Percentiles rank a stretch among this genome's conserved stretches.
Evolutionary conservation across 108 stramenopile genomes (phyloP).

Genomic region (Pelagomonas calceolata): DNA sequence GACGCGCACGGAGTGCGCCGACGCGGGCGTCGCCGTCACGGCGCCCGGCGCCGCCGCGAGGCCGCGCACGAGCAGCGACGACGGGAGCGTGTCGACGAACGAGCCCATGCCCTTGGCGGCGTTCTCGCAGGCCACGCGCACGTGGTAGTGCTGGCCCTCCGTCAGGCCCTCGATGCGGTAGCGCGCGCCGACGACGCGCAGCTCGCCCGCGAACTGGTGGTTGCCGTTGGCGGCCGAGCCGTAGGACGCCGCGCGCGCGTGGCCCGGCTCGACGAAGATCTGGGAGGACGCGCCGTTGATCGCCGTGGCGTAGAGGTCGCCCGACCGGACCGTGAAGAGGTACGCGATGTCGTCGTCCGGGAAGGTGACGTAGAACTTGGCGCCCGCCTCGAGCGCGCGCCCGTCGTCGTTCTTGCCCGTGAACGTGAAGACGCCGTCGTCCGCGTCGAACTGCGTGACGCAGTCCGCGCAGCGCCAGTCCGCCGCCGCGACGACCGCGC

Average conservation of each 20-base stretch:
- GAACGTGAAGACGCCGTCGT: constrained; percentile 31
- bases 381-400: neutral
- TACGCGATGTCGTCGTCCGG: constrained; percentile 30
- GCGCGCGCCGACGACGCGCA: constrained; percentile 29
- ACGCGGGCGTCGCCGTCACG: neutral
- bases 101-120: constrained; percentile 32
- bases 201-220: constrained; percentile 11
- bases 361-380: constrained; percentile 21
- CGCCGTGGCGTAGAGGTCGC: constrained; percentile 2
- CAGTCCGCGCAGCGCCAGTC: constrained; percentile 29
- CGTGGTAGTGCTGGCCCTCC: constrained; percentile 41
- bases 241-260: constrained; percentile 22
- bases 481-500: constrained; percentile 20
- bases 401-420: constrained; percentile 16
- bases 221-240: too few relatives aligned
- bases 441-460: constrained; percentile 25
- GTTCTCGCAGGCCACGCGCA: constrained; percentile 57
- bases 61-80: constrained; percentile 24
- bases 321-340: constrained; percentile 28
- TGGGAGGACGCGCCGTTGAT: constrained; percentile 15
- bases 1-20: neutral
- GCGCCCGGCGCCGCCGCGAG: constrained; percentile 7
- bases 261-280: constrained; percentile 29
- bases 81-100: constrained; percentile 24
- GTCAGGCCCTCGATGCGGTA: constrained; percentile 31